Conservation (phyloP, 805 yeast genomes). For the Teunomyces kruisii region DNA sequence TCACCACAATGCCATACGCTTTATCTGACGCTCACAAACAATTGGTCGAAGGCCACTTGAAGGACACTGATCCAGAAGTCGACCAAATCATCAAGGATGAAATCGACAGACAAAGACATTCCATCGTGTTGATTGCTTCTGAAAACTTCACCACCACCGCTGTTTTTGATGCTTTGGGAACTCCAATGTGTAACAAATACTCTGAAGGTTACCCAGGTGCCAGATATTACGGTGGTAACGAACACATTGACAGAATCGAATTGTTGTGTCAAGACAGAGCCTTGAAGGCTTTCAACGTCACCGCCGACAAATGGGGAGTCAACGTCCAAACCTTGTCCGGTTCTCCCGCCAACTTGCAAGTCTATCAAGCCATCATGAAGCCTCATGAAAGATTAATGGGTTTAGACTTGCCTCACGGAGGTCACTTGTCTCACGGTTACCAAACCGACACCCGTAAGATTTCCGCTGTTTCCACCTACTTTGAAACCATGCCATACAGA, state of each 20-base stretch:
- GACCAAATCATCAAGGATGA: conserved; percentile 74
- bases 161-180: conserved; percentile 91
- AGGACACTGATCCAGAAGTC: conserved; percentile 83
- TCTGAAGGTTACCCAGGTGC: conserved; percentile 99
- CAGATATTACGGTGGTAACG: conserved; percentile 97
- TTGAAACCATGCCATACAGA: conserved; percentile 97
- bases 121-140: conserved; percentile 89
- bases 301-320: conserved; percentile 91
- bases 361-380: conserved; percentile 84
- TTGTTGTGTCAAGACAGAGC: conserved; percentile 89
- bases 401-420: conserved; percentile 96
- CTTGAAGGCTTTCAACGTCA: conserved; percentile 72
- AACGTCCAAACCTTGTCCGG: conserved; percentile 95
- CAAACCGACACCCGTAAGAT: conserved; percentile 89
- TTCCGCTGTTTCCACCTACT: conserved; percentile 88
- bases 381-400: conserved; percentile 97
- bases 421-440: conserved; percentile 96
- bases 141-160: conserved; percentile 96
- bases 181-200: conserved; percentile 96
- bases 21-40: conserved; percentile 48
- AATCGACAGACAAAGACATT: conserved; percentile 82
- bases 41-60: conserved; percentile 60
- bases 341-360: conserved; percentile 94
- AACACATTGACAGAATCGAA: conserved; percentile 90
- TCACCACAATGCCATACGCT: conserved; percentile 41